Base-by-base conservation (phyloP, 306 rosid species). In the Vicia villosa region DNA sequence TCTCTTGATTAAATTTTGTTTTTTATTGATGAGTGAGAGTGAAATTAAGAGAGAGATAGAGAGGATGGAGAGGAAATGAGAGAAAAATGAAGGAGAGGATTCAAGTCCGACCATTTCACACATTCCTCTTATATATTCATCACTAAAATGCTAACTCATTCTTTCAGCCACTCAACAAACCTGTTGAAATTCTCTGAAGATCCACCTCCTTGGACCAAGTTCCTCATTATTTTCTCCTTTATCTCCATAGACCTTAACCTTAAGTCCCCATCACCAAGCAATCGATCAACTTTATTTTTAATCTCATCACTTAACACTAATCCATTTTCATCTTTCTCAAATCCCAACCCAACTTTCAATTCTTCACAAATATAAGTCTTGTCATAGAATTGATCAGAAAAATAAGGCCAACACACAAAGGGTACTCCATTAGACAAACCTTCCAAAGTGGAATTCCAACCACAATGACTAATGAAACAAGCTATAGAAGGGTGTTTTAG, bases 371-470 rank as follows among this genome's bases (percentile, higher is more conserved):
- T 54, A 46, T 40, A 79, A 11, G 43, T 59, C 49, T 36, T 68
- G 61, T 79, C 43, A 11, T 55, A 15, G 24, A 75, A 10, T 42
- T 87, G 86, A 16, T 83, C 86, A 4, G 34, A 65, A 60, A 70
- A 72, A 56, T 71, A 79, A 12, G 88, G 88, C 88, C 87, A 87
- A 36, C 86, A 87, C 60, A 85, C 37, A 46, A 85, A 84, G 15
- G 87, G 82, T 0, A 78, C 69, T 54, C 85, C 89, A 69, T 49
- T 75, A 19, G 66, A 56, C 16, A 87, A 72, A 21, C 89, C 85
- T 36, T 87, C 87, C 13, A 79, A 19, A 6, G 55, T 49, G 10
- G 87, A 86, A 50, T 83, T 86, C 87, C 85, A 86, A 42, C 87
- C 87, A 50, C 87, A 87, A 43, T 85, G 86, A 61, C 75, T 83